Conservation (phyloP, 495 filamentous ascomycete species). For the Annulohypoxylon nitens region DNA sequence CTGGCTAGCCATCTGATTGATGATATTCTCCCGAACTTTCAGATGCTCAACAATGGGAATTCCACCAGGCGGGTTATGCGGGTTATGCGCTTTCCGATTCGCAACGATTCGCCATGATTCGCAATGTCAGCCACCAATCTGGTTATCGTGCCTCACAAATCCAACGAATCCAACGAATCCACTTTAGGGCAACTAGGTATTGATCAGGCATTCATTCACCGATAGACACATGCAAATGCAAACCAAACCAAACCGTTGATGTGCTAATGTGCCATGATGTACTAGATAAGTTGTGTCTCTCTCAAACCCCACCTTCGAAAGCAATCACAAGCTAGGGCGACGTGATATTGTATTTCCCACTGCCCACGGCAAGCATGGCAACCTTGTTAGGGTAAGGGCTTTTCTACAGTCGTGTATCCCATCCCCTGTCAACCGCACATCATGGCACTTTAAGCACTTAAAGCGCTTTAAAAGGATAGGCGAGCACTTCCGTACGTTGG, state of each 20-base stretch:
- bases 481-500: slow-evolving; percentile 25
- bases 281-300: slow-evolving; percentile 15
- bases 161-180: slow-evolving; percentile 23
- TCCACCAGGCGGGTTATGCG: neutral
- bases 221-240: slow-evolving; percentile 26
- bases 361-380: slow-evolving; percentile 30
- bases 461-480: slow-evolving; percentile 10
- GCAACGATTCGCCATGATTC: slow-evolving; percentile 4
- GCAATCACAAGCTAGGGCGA: slow-evolving; percentile 28
- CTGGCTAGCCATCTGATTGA: slow-evolving; percentile 7
- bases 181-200: slow-evolving; percentile 21
- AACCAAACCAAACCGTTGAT: neutral
- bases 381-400: slow-evolving; percentile 50
- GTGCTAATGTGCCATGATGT: neutral
- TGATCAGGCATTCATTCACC: slow-evolving; percentile 26
- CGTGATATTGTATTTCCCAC: slow-evolving; percentile 24
- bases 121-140: slow-evolving; percentile 24
- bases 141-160: slow-evolving; percentile 18
- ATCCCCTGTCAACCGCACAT: slow-evolving; percentile 26
- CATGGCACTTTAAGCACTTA: neutral
- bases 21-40: slow-evolving; percentile 4
- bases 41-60: slow-evolving; percentile 5
- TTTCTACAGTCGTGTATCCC: slow-evolving; percentile 8
- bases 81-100: slow-evolving; percentile 22
- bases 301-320: slow-evolving; percentile 31